A percentile compares a stretch with the other conserved stretches of the same genome.
phyloP scores from a whole-genome alignment of 1,284 basidiomycete species.

The Athelia sp. region DNA sequence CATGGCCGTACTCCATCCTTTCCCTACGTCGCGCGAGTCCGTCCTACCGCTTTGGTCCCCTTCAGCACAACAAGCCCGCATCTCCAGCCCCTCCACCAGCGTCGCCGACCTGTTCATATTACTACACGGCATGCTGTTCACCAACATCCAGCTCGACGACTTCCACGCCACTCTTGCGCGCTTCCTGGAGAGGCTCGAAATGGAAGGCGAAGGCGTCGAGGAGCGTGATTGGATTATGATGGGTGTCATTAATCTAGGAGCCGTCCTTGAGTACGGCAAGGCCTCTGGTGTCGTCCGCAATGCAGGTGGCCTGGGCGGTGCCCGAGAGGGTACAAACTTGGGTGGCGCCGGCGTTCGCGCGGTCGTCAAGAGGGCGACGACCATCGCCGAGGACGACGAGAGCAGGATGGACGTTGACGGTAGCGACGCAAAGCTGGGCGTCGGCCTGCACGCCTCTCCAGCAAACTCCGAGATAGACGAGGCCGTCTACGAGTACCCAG shows the following conservation, averaged over 20 bases:
- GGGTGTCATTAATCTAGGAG: conserved; percentile 79
- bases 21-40: conserved; percentile 81
- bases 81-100: conserved; percentile 71
- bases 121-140: conserved; percentile 94
- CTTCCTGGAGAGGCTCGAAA: conserved; percentile 81
- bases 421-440: conserved; percentile 19
- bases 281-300: conserved; percentile 67
- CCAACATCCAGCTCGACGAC: conserved; percentile 89
- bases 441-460: conserved; percentile 30
- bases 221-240: conserved; percentile 97
- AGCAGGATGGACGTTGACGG: conserved; percentile 69
- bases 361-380: conserved; percentile 12
- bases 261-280: conserved; percentile 87
- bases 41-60: conserved; percentile 83
- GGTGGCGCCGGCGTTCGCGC: conserved; percentile 50
- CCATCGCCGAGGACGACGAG: conserved; percentile 66
- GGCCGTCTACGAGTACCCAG: conserved; percentile 40
- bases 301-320: conserved; percentile 39
- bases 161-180: conserved; percentile 79
- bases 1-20: conserved; percentile 88
- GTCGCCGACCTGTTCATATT: conserved; percentile 85
- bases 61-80: conserved; percentile 63
- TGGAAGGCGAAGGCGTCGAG: conserved; percentile 72
- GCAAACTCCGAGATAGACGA: conserved; percentile 27
- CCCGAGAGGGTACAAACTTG: conserved; percentile 56